These are phyloP conservation scores for Aquilaria sinensis DNA, from an alignment of 345 rosid genomes.

Conservation along the genomic window DNA sequence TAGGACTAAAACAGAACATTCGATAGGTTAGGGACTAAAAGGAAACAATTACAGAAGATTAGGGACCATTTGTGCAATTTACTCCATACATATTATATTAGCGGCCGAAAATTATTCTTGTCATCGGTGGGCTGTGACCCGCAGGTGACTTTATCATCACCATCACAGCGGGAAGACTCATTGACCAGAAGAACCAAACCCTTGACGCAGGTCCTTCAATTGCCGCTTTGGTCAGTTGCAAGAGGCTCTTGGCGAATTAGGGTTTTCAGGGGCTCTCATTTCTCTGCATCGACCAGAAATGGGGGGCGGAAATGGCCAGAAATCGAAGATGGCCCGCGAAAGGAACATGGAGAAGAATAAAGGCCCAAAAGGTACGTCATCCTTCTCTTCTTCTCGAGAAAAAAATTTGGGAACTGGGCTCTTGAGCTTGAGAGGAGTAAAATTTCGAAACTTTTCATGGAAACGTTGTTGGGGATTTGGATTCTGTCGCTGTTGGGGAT, in stretches of 20 bases:
- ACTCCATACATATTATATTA: background rate
- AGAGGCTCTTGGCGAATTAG: background rate
- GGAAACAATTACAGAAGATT: no score
- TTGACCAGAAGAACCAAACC: background rate
- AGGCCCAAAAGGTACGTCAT: conserved; percentile 26
- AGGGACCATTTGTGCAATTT: no score
- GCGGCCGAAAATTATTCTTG: background rate
- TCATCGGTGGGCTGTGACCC: background rate
- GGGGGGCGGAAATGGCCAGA: conserved; percentile 56
- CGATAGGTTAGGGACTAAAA: no score
- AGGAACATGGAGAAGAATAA: conserved; percentile 42
- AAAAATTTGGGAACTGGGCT: background rate
- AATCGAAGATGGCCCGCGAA: conserved; percentile 50
- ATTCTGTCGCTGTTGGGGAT: background rate
- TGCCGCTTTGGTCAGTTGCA: background rate
- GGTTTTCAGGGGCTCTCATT: conserved; percentile 1
- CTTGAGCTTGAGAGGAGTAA: no score
- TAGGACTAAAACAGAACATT: no score
- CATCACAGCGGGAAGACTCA: background rate
- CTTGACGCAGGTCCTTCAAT: background rate
- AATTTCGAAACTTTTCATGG: background rate
- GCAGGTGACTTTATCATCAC: background rate
- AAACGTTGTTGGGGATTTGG: background rate
- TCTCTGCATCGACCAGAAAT: conserved; percentile 14
- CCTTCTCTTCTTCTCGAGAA: background rate